Evolutionary conservation across 106 monocot genomes (phyloP).

Genomic region (Phalaenopsis aphrodite): DNA sequence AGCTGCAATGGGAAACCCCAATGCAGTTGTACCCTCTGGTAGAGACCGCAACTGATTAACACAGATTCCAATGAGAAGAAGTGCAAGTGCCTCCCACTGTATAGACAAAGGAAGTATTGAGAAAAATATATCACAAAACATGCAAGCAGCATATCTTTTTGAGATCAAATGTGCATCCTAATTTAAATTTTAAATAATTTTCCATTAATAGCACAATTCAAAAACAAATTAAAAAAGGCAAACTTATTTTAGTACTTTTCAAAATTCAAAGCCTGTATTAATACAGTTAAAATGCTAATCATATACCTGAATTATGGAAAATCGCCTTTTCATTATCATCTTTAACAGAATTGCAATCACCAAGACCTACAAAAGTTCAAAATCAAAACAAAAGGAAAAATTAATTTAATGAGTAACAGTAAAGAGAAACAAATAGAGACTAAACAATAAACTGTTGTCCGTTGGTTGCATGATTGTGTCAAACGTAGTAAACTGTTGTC

Average conservation of each 20-base stretch:
- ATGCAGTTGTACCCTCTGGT: constrained; percentile 50
- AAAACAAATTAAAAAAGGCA: not conserved
- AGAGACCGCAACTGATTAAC: constrained; percentile 77
- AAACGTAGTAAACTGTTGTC: too few relatives aligned
- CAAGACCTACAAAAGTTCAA: constrained; percentile 50
- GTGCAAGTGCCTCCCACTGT: constrained; percentile 98
- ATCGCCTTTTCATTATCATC: constrained; percentile 85
- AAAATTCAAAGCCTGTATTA: not conserved
- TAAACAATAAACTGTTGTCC: not conserved
- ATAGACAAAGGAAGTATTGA: constrained; percentile 3
- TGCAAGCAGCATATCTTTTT: not conserved
- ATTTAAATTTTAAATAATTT: not conserved
- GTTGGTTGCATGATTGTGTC: not conserved
- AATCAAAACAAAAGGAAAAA: not conserved
- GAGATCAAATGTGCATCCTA: not conserved
- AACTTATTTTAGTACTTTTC: not conserved
- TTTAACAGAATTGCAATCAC: constrained; percentile 89
- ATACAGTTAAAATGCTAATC: not conserved
- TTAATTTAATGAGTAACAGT: not conserved
- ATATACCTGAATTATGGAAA: constrained; percentile 88
- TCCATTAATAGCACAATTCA: not conserved
- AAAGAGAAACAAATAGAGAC: not conserved
- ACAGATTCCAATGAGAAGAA: constrained; percentile 96
- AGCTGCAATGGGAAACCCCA: constrained; percentile 73
- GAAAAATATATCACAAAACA: not conserved